phyloP scores from a whole-genome alignment of 2,329 filamentous ascomycete genomes.

The Pestalotiopsis sp. region DNA sequence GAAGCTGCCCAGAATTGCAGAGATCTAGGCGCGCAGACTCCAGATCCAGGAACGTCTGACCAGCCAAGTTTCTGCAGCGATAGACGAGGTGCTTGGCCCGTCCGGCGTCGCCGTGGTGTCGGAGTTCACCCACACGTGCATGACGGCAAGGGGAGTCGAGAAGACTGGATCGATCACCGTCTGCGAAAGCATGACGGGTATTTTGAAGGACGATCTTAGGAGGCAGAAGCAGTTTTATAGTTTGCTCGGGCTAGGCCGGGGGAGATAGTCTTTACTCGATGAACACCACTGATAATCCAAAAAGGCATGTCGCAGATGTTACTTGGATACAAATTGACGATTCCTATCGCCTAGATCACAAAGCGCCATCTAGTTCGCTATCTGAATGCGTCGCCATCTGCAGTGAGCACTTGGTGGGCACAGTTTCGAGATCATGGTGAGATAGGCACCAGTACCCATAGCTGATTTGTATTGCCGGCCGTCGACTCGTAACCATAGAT shows the following conservation, averaged over 20 bases:
- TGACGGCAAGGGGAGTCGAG: constrained; percentile 94
- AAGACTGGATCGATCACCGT: constrained; percentile 83
- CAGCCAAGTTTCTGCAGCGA: constrained; percentile 89
- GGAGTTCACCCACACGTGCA: constrained; percentile 91
- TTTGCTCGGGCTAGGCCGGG: constrained; percentile 49
- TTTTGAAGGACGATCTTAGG: constrained; percentile 84
- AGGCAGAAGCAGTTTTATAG: constrained; percentile 93
- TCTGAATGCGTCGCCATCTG: too few species aligned
- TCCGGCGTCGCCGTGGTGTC: constrained; percentile 93
- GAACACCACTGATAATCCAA: too few species aligned
- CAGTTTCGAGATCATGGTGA: too few species aligned
- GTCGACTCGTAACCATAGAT: neutral
- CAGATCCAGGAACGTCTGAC: constrained; percentile 94
- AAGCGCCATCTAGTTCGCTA: too few species aligned
- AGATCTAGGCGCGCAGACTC: constrained; percentile 88
- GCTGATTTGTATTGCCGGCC: neutral
- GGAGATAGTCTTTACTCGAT: neutral
- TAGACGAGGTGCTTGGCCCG: constrained; percentile 85
- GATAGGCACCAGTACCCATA: neutral
- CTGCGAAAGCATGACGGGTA: constrained; percentile 90
- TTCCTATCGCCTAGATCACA: too few species aligned
- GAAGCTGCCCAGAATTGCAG: constrained; percentile 87
- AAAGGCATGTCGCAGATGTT: too few species aligned
- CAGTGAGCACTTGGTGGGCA: too few species aligned
- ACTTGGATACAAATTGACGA: too few species aligned